Conservation (phyloP, 2,329 filamentous ascomycete species). For the Aspergillus viridinutans region DNA sequence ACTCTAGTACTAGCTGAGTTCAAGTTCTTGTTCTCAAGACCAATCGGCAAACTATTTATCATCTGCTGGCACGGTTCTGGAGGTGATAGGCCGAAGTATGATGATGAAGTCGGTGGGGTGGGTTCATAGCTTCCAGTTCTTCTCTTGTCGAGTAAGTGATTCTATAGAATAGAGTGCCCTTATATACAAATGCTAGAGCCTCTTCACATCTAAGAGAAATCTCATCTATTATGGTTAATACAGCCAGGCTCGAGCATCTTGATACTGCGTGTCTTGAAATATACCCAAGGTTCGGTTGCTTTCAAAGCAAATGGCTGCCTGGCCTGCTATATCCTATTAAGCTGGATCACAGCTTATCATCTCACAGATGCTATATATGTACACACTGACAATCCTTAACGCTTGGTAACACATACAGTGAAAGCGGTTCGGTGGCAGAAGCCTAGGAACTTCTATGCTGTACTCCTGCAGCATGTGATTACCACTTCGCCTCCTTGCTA, state of each 20-base stretch:
- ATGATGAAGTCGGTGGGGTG: background rate
- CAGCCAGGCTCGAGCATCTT: background rate
- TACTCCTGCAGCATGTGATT: conserved; percentile 11
- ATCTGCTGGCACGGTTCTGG: background rate
- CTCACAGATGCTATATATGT: background rate
- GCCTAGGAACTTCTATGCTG: background rate
- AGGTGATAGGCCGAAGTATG: background rate
- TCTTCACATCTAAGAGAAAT: background rate
- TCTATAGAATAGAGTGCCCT: background rate
- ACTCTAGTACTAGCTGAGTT: background rate
- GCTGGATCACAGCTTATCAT: background rate
- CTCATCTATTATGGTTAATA: background rate
- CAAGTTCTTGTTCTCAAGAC: background rate
- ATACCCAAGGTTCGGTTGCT: background rate
- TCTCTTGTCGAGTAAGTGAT: background rate
- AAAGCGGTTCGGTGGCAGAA: background rate
- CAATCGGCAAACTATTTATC: background rate
- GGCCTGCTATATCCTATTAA: background rate
- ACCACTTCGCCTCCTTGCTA: conserved; percentile 50
- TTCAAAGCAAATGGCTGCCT: background rate
- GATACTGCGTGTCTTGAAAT: background rate
- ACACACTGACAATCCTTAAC: background rate
- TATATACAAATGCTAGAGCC: background rate
- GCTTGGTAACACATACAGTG: background rate
- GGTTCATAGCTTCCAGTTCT: background rate